Conservation (phyloP, 306 rosid genomes). For the Vicia villosa region DNA sequence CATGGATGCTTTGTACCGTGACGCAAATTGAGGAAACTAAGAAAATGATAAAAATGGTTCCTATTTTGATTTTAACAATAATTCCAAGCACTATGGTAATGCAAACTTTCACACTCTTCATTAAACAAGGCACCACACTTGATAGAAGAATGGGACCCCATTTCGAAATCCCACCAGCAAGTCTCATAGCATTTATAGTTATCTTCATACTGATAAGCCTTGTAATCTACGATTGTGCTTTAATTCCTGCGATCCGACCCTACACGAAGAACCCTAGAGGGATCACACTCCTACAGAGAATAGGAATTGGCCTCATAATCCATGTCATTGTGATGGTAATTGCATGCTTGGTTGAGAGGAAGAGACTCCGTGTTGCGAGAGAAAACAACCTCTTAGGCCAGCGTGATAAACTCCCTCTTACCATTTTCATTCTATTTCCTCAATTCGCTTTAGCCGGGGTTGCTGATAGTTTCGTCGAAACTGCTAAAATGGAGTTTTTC, state of each 20-base stretch:
- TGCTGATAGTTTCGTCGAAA: conserved; percentile 70
- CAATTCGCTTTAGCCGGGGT: conserved; percentile 70
- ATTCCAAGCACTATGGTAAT: conserved; percentile 62
- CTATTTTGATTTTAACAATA: conserved; percentile 60
- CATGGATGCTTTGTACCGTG: conserved; percentile 65
- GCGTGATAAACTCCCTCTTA: conserved; percentile 55
- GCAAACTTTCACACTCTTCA: conserved; percentile 58
- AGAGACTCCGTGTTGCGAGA: conserved; percentile 54
- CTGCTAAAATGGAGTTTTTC: conserved; percentile 78
- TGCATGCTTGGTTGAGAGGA: conserved; percentile 58
- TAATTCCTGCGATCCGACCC: conserved; percentile 46
- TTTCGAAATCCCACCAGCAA: conserved; percentile 70
- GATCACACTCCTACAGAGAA: conserved; percentile 68
- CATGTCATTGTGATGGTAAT: conserved; percentile 53
- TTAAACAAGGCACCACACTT: conserved; percentile 68
- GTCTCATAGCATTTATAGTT: conserved; percentile 52
- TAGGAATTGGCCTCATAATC: conserved; percentile 65
- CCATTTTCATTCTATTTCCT: conserved; percentile 72
- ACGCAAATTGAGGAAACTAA: conserved; percentile 90
- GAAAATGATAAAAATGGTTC: conserved; percentile 76
- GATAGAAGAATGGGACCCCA: conserved; percentile 56
- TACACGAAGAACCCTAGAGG: conserved; percentile 80
- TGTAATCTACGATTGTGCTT: conserved; percentile 53
- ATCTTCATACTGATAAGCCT: conserved; percentile 66
- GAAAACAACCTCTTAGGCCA: conserved; percentile 36